Percentiles rank a stretch among this genome's conserved stretches.
Conservation (phyloP, 257 asterid genomes). For the Nicotiana otophora region DNA sequence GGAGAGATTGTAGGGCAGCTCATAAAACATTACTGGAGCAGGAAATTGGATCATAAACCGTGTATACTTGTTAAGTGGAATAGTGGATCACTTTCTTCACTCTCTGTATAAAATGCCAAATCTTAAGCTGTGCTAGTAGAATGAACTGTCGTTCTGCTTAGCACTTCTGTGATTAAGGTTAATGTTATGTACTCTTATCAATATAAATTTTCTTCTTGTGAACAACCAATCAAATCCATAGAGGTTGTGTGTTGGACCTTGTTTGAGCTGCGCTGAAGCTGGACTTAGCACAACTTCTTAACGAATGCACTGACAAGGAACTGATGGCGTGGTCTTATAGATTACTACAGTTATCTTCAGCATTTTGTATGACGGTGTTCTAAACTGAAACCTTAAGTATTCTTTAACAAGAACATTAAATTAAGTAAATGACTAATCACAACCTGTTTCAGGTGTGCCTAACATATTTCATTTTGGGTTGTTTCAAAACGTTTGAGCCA, state of each 20-base stretch:
- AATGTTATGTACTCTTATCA: background rate
- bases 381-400: background rate
- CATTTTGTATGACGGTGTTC: background rate
- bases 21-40: background rate
- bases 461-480: too few species aligned
- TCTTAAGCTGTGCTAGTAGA: background rate
- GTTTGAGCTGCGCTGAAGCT: background rate
- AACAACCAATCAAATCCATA: background rate
- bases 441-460: background rate
- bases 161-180: background rate
- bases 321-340: background rate
- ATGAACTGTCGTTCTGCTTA: background rate
- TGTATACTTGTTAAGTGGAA: background rate
- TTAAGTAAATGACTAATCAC: too few species aligned
- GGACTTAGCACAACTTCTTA: background rate
- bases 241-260: background rate
- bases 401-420: too few species aligned
- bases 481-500: too few species aligned
- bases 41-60: background rate
- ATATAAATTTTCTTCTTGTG: background rate
- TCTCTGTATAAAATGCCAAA: background rate
- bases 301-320: background rate
- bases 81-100: background rate
- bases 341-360: background rate
- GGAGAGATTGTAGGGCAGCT: constrained; percentile 46